Conservation (phyloP, 140 eudicot species). For the Senecio squalidus region DNA sequence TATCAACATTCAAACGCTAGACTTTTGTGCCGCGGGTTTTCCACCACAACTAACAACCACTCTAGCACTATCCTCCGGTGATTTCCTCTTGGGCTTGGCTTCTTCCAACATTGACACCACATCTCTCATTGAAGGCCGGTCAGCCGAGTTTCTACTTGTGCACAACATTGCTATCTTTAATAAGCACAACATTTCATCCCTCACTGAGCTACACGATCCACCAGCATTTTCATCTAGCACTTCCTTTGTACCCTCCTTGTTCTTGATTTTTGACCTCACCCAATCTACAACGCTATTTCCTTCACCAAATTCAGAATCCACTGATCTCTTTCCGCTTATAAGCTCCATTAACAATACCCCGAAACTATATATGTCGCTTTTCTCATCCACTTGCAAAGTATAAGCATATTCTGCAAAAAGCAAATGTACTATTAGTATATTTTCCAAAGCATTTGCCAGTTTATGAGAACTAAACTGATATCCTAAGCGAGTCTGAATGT, state of each 20-base stretch:
- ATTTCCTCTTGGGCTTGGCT: constrained; percentile 85
- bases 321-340: constrained; percentile 77
- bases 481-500: neutral
- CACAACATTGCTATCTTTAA: constrained; percentile 82
- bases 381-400: constrained; percentile 95
- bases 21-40: constrained; percentile 33
- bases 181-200: constrained; percentile 78
- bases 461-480: neutral
- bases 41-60: constrained; percentile 31
- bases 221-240: constrained; percentile 77
- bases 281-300: constrained; percentile 96
- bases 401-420: constrained; percentile 74
- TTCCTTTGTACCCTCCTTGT: constrained; percentile 42
- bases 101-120: constrained; percentile 87
- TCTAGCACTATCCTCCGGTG: constrained; percentile 36
- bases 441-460: neutral
- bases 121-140: constrained; percentile 97
- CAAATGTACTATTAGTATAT: neutral
- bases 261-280: constrained; percentile 69
- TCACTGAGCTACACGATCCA: constrained; percentile 70
- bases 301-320: constrained; percentile 80
- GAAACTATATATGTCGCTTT: constrained; percentile 90
- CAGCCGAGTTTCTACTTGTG: constrained; percentile 80
- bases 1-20: constrained; percentile 43
- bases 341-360: constrained; percentile 90